Evolutionary conservation across 1,139 yeast species (phyloP).

Genomic region (Blastobotrys malaysiensis): DNA sequence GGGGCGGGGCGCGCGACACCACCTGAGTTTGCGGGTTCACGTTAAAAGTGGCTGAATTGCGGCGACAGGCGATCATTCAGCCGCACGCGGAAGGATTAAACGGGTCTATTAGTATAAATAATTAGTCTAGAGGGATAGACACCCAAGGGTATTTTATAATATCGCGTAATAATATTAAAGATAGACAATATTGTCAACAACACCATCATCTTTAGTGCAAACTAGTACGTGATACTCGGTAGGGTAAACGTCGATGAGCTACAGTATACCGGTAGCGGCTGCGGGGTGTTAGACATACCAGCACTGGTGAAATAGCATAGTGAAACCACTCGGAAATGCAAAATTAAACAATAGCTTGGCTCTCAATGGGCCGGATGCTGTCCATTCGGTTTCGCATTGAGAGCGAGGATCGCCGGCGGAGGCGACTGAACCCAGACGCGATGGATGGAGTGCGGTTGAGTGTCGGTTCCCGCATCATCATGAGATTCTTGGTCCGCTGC

Average conservation of each 20-base stretch:
- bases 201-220: too few species aligned
- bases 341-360: not conserved
- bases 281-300: too few species aligned
- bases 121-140: too few species aligned
- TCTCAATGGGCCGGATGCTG: not conserved
- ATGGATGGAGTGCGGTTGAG: not conserved
- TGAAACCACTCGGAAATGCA: not conserved
- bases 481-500: conserved; percentile 13
- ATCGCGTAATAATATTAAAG: too few species aligned
- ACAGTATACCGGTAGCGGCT: too few species aligned
- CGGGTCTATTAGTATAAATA: too few species aligned
- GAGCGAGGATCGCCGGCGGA: not conserved
- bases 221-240: too few species aligned
- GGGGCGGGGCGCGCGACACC: not conserved
- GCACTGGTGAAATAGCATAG: not conserved
- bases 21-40: not conserved
- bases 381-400: not conserved
- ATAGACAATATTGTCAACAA: too few species aligned
- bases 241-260: too few species aligned
- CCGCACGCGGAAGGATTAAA: too few species aligned
- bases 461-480: conserved; percentile 2
- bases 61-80: not conserved
- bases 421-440: not conserved
- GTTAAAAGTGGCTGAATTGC: not conserved
- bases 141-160: too few species aligned